A percentile compares a stretch with the other conserved stretches of the same genome.
Conservation (phyloP, 331 rosid species). For the Cydonia oblonga region DNA sequence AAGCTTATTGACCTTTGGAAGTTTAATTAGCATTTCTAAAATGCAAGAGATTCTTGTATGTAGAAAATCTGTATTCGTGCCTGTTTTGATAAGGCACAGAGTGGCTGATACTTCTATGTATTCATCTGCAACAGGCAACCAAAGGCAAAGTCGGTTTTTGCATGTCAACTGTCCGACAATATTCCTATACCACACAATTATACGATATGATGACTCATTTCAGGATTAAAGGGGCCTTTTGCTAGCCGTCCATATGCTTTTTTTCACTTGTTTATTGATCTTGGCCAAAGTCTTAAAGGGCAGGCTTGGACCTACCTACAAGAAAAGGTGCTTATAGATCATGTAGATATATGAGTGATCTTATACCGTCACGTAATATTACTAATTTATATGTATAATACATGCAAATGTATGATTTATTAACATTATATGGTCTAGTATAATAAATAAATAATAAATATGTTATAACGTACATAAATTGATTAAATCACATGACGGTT, state of each 20-base stretch:
- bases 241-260: not conserved
- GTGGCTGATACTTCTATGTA: not conserved
- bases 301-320: not conserved
- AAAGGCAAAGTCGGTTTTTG: not conserved
- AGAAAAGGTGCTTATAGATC: not conserved
- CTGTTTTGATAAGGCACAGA: conserved; percentile 1
- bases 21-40: not conserved
- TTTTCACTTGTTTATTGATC: not conserved
- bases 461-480: too few relatives aligned
- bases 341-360: not conserved
- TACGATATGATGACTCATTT: not conserved
- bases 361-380: too few relatives aligned
- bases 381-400: too few relatives aligned
- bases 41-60: not conserved
- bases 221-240: not conserved
- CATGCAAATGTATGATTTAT: fast-evolving
- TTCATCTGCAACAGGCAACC: not conserved
- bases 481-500: not conserved
- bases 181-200: not conserved
- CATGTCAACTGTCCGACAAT: not conserved
- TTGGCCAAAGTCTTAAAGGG: not conserved
- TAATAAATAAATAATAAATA: too few relatives aligned
- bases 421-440: too few relatives aligned
- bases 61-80: not conserved
- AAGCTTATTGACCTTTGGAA: not conserved